Conservation (phyloP, 2,329 filamentous ascomycete species). For the Colletotrichum endophyticum region DNA sequence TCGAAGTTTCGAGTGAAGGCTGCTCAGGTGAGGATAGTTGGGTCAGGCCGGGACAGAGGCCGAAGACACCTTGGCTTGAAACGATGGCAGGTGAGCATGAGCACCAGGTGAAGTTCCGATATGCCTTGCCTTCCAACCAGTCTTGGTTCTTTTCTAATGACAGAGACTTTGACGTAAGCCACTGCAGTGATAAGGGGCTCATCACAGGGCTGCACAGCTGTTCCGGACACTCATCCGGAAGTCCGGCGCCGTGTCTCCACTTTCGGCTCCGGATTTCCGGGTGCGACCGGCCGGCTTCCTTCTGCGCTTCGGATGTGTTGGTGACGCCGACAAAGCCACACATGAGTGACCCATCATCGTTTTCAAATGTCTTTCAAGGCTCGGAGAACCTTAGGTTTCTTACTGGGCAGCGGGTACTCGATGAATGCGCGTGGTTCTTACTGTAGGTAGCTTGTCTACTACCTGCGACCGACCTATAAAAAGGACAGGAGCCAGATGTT, state of each 20-base stretch:
- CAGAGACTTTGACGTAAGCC: too few species aligned
- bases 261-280: neutral
- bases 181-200: neutral
- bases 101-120: accelerated
- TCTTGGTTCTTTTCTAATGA: accelerated
- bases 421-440: neutral
- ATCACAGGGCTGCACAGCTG: accelerated
- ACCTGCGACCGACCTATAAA: neutral
- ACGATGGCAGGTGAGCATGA: neutral
- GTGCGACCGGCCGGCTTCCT: neutral
- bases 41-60: neutral
- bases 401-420: accelerated
- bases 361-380: accelerated
- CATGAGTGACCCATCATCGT: accelerated
- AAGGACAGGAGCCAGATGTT: accelerated
- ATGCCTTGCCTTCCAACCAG: too few species aligned
- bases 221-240: neutral
- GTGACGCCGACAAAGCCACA: accelerated
- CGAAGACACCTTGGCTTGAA: accelerated
- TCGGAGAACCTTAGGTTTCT: accelerated
- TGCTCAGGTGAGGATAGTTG: neutral
- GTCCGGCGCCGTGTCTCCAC: neutral
- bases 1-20: neutral
- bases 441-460: neutral
- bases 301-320: accelerated